phyloP scores from a whole-genome alignment of 2,329 filamentous ascomycete species.

The Fusarium sp. region DNA sequence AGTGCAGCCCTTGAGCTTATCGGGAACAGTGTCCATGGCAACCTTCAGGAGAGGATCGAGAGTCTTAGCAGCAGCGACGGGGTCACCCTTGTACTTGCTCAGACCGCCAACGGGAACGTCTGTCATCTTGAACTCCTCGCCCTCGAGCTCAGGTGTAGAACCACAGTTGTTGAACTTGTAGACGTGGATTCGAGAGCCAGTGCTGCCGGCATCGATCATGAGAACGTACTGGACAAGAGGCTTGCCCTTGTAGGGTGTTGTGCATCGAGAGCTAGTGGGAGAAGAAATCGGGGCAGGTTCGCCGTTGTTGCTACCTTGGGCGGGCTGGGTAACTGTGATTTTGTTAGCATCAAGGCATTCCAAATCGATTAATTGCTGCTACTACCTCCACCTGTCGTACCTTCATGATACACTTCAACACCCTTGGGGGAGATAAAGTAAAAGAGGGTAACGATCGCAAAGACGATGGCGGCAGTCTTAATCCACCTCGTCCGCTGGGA shows the following conservation, averaged over 20 bases:
- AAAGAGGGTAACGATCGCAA: constrained; percentile 69
- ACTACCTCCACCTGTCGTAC: constrained; percentile 46
- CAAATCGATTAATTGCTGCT: neutral
- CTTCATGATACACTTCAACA: constrained; percentile 63
- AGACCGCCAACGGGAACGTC: constrained; percentile 81
- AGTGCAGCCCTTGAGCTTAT: constrained; percentile 89
- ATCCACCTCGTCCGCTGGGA: constrained; percentile 73
- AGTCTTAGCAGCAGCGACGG: constrained; percentile 87
- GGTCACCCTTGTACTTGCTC: constrained; percentile 87
- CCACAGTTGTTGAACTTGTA: constrained; percentile 99
- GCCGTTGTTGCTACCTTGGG: constrained; percentile 51
- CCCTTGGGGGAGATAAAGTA: constrained; percentile 72
- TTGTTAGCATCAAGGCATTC: constrained; percentile 16
- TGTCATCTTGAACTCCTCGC: constrained; percentile 96
- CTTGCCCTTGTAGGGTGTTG: constrained; percentile 86
- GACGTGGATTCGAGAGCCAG: constrained; percentile 96
- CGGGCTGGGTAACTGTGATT: constrained; percentile 40
- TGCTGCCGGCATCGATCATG: constrained; percentile 99
- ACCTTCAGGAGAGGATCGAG: constrained; percentile 89
- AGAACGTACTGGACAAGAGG: constrained; percentile 96
- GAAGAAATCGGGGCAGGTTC: constrained; percentile 69
- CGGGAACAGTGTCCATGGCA: constrained; percentile 85
- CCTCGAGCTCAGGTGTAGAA: constrained; percentile 90
- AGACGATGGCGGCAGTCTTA: constrained; percentile 71
- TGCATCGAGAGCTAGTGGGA: constrained; percentile 78